phyloP scores from a whole-genome alignment of 345 rosid species.

The Kandelia obovata region DNA sequence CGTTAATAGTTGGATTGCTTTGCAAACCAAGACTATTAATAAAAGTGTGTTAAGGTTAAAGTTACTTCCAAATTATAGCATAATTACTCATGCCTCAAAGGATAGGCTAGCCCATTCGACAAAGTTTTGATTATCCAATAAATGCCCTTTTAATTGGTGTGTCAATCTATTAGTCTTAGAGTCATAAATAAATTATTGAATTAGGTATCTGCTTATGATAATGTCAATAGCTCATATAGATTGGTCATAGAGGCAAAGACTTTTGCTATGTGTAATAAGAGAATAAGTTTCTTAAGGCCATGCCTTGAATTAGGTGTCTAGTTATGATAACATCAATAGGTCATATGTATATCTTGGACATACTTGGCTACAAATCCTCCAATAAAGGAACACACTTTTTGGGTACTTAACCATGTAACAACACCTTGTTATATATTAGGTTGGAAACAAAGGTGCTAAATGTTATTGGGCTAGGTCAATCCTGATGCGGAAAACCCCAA shows the following conservation, averaged over 20 bases:
- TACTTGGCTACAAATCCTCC: conserved; percentile 36
- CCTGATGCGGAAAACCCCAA: too few relatives aligned
- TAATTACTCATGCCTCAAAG: conserved; percentile 36
- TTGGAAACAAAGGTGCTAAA: conserved; percentile 8
- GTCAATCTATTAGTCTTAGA: background rate
- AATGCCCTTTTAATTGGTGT: conserved; percentile 14
- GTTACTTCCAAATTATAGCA: conserved; percentile 53
- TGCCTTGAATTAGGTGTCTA: conserved; percentile 21
- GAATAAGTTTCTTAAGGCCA: conserved; percentile 32
- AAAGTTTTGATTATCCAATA: conserved; percentile 23
- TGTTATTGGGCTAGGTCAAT: too few relatives aligned
- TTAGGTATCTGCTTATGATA: background rate
- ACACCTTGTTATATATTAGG: conserved; percentile 33
- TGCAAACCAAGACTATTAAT: conserved; percentile 64
- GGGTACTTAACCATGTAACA: too few relatives aligned
- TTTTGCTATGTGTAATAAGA: conserved; percentile 28
- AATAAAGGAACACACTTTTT: too few relatives aligned
- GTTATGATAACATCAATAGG: background rate
- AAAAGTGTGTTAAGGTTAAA: conserved; percentile 54
- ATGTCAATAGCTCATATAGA: background rate
- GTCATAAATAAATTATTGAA: conserved; percentile 10
- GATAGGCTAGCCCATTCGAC: conserved; percentile 18
- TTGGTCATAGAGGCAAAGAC: conserved; percentile 15
- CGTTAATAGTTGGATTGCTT: conserved; percentile 48
- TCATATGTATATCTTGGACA: background rate